These are phyloP conservation scores for Rosa hybrid DNA, from an alignment of 331 rosid species.

Conservation along the genomic window DNA sequence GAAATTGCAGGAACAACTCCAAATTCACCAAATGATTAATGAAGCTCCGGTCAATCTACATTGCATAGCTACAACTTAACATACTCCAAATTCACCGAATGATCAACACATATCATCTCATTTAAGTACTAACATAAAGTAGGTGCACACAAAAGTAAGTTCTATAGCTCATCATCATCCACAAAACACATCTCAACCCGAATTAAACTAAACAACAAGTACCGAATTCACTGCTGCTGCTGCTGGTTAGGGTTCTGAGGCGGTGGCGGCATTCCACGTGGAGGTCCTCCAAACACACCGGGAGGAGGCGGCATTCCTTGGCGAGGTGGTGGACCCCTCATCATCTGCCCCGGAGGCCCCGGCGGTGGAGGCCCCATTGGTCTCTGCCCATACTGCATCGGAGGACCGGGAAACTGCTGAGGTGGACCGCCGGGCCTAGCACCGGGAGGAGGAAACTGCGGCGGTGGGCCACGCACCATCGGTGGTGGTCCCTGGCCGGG, in stretches of 20 bases:
- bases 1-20: not conserved
- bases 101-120: not conserved
- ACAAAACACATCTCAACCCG: not conserved
- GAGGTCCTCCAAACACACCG: not conserved
- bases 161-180: not conserved
- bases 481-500: no score
- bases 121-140: not conserved
- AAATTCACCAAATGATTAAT: not conserved
- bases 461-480: slow-evolving; percentile 36
- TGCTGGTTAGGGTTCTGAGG: slow-evolving; percentile 62
- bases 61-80: not conserved
- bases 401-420: slow-evolving; percentile 51
- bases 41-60: not conserved
- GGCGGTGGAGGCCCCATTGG: slow-evolving; percentile 99
- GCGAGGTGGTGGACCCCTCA: slow-evolving; percentile 77
- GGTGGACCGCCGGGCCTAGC: slow-evolving; percentile 53
- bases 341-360: slow-evolving; percentile 93
- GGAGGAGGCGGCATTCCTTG: slow-evolving; percentile 18
- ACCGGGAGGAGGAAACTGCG: slow-evolving; percentile 48
- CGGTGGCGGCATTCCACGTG: slow-evolving; percentile 70
- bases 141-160: not conserved
- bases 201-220: not conserved
- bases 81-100: not conserved
- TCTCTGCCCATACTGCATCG: slow-evolving; percentile 76
- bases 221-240: slow-evolving; percentile 53